A percentile compares a stretch with the other conserved stretches of the same genome.
These are phyloP conservation scores for Filobasidium floriforme DNA, from an alignment of 768 basidiomycete genomes.

Conservation along the genomic window DNA sequence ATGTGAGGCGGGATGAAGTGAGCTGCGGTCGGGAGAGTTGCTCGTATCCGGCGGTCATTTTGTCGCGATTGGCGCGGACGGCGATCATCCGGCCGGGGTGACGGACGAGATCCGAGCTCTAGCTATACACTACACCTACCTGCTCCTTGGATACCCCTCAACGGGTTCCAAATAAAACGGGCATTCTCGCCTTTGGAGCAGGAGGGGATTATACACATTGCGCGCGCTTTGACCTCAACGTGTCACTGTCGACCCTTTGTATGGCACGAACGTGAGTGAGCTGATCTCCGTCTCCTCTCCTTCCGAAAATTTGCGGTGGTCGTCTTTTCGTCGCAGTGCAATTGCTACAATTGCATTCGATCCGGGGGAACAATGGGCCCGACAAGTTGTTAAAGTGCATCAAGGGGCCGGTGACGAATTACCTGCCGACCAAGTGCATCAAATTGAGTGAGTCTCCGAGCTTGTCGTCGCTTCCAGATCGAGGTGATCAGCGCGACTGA, in stretches of 20 bases:
- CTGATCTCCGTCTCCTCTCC: not conserved
- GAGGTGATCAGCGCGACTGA: not conserved
- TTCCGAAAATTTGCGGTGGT: too few relatives aligned
- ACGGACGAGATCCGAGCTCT: too few relatives aligned
- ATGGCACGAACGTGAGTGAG: not conserved
- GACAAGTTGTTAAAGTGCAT: conserved; percentile 96
- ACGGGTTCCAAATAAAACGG: too few relatives aligned
- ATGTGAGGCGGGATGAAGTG: too few relatives aligned
- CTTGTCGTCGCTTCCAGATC: not conserved
- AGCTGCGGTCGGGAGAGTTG: too few relatives aligned
- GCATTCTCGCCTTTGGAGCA: too few relatives aligned
- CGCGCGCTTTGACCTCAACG: conserved; percentile 19
- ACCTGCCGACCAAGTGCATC: conserved; percentile 87
- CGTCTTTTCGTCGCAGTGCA: conserved; percentile 58
- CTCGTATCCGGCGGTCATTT: too few relatives aligned
- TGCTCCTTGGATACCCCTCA: too few relatives aligned
- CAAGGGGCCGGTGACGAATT: conserved; percentile 94
- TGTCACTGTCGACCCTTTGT: conserved; percentile 9
- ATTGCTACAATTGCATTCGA: conserved; percentile 89
- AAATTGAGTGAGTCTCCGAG: conserved; percentile 74
- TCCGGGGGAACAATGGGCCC: conserved; percentile 89
- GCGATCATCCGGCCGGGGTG: too few relatives aligned
- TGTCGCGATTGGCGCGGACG: too few relatives aligned
- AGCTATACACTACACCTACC: too few relatives aligned
- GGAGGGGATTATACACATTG: too few relatives aligned